Evolutionary conservation across 768 basidiomycete species (phyloP).

Genomic region (Termitomyces sp.): DNA sequence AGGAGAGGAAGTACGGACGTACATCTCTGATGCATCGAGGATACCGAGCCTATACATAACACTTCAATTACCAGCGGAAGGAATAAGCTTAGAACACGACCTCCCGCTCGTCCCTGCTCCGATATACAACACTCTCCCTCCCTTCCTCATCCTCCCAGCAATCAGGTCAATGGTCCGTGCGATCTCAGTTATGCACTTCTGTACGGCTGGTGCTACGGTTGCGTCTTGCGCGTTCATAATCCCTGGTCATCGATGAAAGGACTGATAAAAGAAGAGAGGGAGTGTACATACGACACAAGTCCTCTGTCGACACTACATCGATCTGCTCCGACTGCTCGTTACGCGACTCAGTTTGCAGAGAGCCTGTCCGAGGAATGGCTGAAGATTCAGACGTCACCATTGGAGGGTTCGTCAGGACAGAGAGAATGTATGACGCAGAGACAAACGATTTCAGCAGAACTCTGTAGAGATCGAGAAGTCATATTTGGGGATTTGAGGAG

Average conservation of each 20-base stretch:
- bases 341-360: constrained; percentile 22
- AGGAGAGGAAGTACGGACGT: background rate
- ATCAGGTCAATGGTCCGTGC: constrained; percentile 24
- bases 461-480: background rate
- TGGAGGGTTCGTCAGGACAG: background rate
- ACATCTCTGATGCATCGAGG: constrained; percentile 26
- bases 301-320: constrained; percentile 23
- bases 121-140: no score
- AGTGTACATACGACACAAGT: constrained; percentile 22
- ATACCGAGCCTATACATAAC: constrained; percentile 21
- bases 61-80: no score
- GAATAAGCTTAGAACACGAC: no score
- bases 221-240: constrained; percentile 28
- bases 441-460: background rate
- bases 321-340: constrained; percentile 21
- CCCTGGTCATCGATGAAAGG: constrained; percentile 5
- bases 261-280: background rate
- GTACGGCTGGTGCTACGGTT: constrained; percentile 21
- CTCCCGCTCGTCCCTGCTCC: no score
- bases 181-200: constrained; percentile 21
- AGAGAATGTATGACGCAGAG: no score
- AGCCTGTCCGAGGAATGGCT: constrained; percentile 10
- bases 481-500: background rate
- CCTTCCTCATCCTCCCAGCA: constrained; percentile 21
- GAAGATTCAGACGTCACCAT: background rate